Percentiles rank a stretch among this genome's conserved stretches.
phyloP scores from a whole-genome alignment of 306 rosid species.

The Echinosophora koreensis region DNA sequence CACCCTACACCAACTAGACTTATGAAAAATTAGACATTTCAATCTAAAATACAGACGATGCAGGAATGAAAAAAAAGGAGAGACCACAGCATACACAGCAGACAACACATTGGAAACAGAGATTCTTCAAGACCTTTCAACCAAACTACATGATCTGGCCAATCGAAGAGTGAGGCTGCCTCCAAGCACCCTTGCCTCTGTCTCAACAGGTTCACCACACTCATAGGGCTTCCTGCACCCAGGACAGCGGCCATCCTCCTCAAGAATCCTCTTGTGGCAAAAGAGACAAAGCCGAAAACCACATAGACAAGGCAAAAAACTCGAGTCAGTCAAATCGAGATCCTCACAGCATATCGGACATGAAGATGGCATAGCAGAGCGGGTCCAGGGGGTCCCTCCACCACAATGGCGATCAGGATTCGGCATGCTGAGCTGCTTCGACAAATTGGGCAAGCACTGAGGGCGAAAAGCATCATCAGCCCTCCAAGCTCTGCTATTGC shows the following conservation, averaged over 20 bases:
- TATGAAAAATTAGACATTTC: conserved; percentile 57
- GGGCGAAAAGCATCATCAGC: conserved; percentile 93
- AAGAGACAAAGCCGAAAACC: conserved; percentile 97
- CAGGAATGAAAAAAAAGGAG: conserved; percentile 52
- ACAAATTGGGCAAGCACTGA: conserved; percentile 85
- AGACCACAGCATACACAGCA: conserved; percentile 59
- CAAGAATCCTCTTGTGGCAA: conserved; percentile 97
- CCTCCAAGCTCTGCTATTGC: conserved; percentile 80
- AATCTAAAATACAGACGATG: conserved; percentile 57
- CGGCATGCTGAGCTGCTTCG: conserved; percentile 84
- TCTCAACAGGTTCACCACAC: conserved; percentile 60
- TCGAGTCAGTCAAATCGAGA: conserved; percentile 86
- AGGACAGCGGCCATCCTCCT: conserved; percentile 93
- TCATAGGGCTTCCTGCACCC: conserved; percentile 96
- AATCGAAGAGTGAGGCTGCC: conserved; percentile 69
- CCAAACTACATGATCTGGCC: conserved; percentile 90
- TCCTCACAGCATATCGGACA: conserved; percentile 98
- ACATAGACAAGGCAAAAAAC: conserved; percentile 87
- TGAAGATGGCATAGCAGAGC: conserved; percentile 59
- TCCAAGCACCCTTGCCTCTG: conserved; percentile 69
- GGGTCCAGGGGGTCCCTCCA: conserved; percentile 70
- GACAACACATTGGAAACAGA: conserved; percentile 43
- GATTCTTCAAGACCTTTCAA: conserved; percentile 71
- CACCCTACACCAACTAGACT: conserved; percentile 69
- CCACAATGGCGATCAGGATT: conserved; percentile 60